A percentile compares a stretch with the other conserved stretches of the same genome.
phyloP scores from a whole-genome alignment of 2,329 filamentous ascomycete species.

The Diaporthe vaccinii region DNA sequence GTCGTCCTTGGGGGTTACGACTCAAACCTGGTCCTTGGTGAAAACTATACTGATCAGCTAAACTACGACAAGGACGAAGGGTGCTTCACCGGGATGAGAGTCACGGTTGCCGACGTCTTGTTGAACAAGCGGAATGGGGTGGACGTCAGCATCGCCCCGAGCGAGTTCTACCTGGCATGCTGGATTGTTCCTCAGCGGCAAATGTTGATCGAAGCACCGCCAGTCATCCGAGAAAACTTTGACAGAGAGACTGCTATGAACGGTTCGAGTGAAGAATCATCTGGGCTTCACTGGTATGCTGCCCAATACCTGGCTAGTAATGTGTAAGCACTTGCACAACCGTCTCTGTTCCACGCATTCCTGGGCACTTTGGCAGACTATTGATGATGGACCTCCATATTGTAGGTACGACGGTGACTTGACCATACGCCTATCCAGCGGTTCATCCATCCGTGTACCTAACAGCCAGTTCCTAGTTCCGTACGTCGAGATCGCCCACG shows the following conservation, averaged over 20 bases:
- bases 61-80: constrained; percentile 45
- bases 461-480: background rate
- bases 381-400: background rate
- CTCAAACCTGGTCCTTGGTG: constrained; percentile 48
- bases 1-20: constrained; percentile 53
- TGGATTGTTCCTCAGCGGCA: constrained; percentile 51
- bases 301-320: background rate
- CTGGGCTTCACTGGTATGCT: background rate
- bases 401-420: background rate
- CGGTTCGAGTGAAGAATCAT: background rate
- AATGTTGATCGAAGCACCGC: constrained; percentile 48
- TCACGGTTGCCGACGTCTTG: constrained; percentile 44
- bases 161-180: constrained; percentile 43
- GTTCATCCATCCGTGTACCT: background rate
- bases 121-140: constrained; percentile 48
- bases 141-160: constrained; percentile 47
- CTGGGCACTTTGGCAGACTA: background rate
- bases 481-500: background rate
- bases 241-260: background rate
- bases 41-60: constrained; percentile 47
- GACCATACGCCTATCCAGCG: background rate
- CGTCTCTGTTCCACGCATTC: background rate
- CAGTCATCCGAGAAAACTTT: constrained; percentile 43
- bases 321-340: background rate
- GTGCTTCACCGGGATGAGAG: constrained; percentile 49